phyloP scores from a whole-genome alignment of 768 basidiomycete genomes.

The Xerocomus brunneocitrinus region DNA sequence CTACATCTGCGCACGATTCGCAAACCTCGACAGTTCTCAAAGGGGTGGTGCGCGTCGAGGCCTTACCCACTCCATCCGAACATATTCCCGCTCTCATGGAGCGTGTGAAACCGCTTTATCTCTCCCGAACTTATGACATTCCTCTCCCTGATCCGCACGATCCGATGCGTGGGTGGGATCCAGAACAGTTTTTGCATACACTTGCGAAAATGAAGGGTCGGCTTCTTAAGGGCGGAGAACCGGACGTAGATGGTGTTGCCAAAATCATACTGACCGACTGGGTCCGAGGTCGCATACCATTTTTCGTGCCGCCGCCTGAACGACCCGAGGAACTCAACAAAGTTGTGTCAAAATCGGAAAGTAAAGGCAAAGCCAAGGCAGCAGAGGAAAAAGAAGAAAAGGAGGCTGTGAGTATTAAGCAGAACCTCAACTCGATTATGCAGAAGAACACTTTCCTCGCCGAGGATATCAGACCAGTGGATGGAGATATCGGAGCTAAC shows the following conservation, averaged over 20 bases:
- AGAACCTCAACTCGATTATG: constrained; percentile 82
- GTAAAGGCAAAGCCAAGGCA: constrained; percentile 50
- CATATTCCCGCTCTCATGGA: constrained; percentile 85
- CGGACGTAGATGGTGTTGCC: constrained; percentile 86
- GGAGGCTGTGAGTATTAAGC: constrained; percentile 64
- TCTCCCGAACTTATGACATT: constrained; percentile 79
- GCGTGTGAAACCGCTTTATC: constrained; percentile 90
- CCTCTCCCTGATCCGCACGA: constrained; percentile 57
- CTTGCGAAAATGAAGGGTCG: constrained; percentile 91
- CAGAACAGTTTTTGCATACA: constrained; percentile 76
- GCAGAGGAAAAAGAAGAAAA: constrained; percentile 28
- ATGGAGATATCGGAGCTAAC: constrained; percentile 40
- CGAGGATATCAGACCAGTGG: constrained; percentile 73
- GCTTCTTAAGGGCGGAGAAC: constrained; percentile 90
- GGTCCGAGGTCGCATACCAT: constrained; percentile 96
- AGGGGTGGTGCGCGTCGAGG: constrained; percentile 95
- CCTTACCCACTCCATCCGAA: constrained; percentile 86
- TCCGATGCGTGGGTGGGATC: constrained; percentile 52
- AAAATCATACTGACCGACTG: constrained; percentile 96
- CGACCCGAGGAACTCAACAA: constrained; percentile 65
- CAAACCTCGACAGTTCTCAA: constrained; percentile 92
- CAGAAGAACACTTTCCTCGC: constrained; percentile 85
- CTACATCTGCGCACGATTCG: constrained; percentile 85
- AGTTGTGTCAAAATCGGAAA: constrained; percentile 45
- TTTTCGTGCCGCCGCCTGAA: constrained; percentile 91